Percentiles rank a stretch among this genome's conserved stretches.
Conservation (phyloP, 306 rosid species). For the Boehmeria nivea region DNA sequence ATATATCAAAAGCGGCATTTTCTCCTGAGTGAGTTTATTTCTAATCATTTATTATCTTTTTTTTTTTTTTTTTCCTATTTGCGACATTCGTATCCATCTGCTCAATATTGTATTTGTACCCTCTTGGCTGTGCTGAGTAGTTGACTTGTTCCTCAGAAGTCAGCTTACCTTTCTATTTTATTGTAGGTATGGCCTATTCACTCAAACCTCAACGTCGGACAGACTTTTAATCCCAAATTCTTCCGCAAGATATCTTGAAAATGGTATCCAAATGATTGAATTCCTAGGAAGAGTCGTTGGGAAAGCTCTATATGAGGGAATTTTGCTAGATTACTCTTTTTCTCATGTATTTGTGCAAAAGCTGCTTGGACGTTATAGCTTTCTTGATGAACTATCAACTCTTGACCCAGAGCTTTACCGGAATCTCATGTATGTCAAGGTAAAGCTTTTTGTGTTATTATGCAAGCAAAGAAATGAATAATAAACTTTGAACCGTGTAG, state of each 20-base stretch:
- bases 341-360: conserved; percentile 90
- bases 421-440: conserved; percentile 96
- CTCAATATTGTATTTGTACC: background rate
- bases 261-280: conserved; percentile 95
- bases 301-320: conserved; percentile 97
- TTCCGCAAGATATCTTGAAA: conserved; percentile 81
- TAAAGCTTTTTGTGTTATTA: conserved; percentile 26
- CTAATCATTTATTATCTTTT: background rate
- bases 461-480: background rate
- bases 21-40: conserved; percentile 68
- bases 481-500: background rate
- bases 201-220: conserved; percentile 85
- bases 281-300: conserved; percentile 98
- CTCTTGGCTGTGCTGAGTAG: conserved; percentile 18
- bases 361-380: conserved; percentile 92
- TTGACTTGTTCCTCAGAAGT: conserved; percentile 20
- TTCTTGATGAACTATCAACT: conserved; percentile 90
- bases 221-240: conserved; percentile 76
- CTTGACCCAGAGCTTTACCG: conserved; percentile 90
- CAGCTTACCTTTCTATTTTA: conserved; percentile 25
- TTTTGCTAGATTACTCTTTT: conserved; percentile 92
- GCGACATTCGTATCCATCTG: too few species aligned
- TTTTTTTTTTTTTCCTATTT: too few species aligned
- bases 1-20: conserved; percentile 84
- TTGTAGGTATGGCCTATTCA: conserved; percentile 73